These are phyloP conservation scores for Penicillium sp. DNA, from an alignment of 2,329 filamentous ascomycete genomes.

Conservation along the genomic window DNA sequence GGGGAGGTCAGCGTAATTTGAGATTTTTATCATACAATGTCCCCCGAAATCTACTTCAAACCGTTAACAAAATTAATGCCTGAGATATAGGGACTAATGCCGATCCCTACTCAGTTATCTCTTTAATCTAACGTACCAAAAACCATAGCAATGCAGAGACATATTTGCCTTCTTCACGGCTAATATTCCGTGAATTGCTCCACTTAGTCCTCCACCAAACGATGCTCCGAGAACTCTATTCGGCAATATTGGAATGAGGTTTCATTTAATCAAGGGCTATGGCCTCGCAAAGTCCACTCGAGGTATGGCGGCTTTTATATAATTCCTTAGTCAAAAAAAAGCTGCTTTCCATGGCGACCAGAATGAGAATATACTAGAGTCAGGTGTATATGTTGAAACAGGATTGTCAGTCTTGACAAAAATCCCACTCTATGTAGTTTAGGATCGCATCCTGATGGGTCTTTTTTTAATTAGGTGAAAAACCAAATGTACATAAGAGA, in stretches of 20 bases:
- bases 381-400: too few species aligned
- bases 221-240: background rate
- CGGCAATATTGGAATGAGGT: background rate
- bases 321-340: too few species aligned
- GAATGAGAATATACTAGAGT: too few species aligned
- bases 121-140: background rate
- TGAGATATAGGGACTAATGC: background rate
- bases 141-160: background rate
- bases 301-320: too few species aligned
- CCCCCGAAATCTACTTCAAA: background rate
- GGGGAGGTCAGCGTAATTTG: background rate
- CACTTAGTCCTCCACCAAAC: too few species aligned
- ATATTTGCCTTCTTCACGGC: background rate
- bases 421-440: too few species aligned
- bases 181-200: background rate
- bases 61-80: background rate
- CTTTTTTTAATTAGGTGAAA: too few species aligned
- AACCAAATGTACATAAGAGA: too few species aligned
- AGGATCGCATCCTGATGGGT: too few species aligned
- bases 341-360: too few species aligned
- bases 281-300: too few species aligned
- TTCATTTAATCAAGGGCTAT: background rate
- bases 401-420: too few species aligned
- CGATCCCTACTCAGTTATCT: background rate
- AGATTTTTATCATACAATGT: background rate